These are phyloP conservation scores for Acer yangbiense DNA, from an alignment of 345 rosid genomes.

Conservation along the genomic window DNA sequence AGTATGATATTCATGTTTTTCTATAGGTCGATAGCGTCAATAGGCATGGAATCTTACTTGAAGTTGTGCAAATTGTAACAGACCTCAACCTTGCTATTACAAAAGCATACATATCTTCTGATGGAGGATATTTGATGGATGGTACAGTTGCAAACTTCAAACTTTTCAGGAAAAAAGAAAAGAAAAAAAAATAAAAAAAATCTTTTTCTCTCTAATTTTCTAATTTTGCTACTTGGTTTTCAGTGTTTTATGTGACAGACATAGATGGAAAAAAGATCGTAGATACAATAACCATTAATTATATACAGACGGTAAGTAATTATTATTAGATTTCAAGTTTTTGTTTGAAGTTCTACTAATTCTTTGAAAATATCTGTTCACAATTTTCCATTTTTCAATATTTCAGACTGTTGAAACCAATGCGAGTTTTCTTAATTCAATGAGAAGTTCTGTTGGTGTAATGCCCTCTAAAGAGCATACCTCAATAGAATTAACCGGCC, in stretches of 20 bases:
- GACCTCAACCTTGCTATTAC: slow-evolving; percentile 50
- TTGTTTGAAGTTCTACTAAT: no score
- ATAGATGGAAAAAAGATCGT: slow-evolving; percentile 28
- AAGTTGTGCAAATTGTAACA: slow-evolving; percentile 47
- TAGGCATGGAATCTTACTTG: slow-evolving; percentile 49
- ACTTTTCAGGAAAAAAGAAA: not conserved
- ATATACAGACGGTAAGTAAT: slow-evolving; percentile 37
- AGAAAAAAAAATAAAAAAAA: no score
- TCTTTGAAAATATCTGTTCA: not conserved
- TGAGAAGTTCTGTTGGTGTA: slow-evolving; percentile 38
- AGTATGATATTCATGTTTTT: not conserved
- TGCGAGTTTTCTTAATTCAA: slow-evolving; percentile 29
- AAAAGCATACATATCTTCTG: slow-evolving; percentile 55
- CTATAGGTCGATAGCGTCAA: slow-evolving; percentile 47
- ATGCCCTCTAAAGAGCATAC: slow-evolving; percentile 42
- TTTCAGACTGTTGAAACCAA: slow-evolving; percentile 44
- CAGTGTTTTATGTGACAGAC: slow-evolving; percentile 45
- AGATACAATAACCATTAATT: slow-evolving; percentile 21
- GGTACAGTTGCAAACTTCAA: slow-evolving; percentile 25
- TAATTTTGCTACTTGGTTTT: not conserved
- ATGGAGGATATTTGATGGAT: slow-evolving; percentile 63
- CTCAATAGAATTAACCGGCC: slow-evolving; percentile 44
- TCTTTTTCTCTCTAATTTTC: not conserved
- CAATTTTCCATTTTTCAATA: slow-evolving; percentile 14
- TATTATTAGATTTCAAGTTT: not conserved